A percentile compares a stretch with the other conserved stretches of the same genome.
These are phyloP conservation scores for Maudiozyma turicensis DNA, from an alignment of 805 yeast species.

Conservation along the genomic window DNA sequence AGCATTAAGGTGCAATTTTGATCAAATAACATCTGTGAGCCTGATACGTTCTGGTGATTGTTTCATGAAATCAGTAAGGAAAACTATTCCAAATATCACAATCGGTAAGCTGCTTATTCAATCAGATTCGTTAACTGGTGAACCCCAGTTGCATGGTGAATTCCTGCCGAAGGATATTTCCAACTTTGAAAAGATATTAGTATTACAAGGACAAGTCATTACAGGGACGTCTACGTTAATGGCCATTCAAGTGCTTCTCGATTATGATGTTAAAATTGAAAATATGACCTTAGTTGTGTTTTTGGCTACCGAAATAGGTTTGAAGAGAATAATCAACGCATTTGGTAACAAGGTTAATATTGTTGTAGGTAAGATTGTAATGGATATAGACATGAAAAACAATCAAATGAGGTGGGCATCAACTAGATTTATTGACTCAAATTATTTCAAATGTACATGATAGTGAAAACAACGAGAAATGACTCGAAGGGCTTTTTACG, in stretches of 20 bases:
- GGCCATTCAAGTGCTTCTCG: conserved; percentile 83
- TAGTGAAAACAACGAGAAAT: background rate
- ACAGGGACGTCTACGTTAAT: conserved; percentile 91
- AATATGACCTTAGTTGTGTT: conserved; percentile 63
- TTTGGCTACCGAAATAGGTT: conserved; percentile 69
- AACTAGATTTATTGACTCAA: conserved; percentile 60
- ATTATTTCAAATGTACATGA: conserved; percentile 54
- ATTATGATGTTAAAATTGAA: conserved; percentile 56
- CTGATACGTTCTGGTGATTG: conserved; percentile 90
- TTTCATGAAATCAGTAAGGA: conserved; percentile 68
- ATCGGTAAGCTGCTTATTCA: conserved; percentile 82
- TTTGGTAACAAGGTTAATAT: conserved; percentile 55
- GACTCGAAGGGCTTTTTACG: too few species aligned
- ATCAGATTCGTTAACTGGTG: conserved; percentile 83
- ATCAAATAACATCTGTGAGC: conserved; percentile 60
- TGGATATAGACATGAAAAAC: conserved; percentile 35
- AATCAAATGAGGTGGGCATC: conserved; percentile 47
- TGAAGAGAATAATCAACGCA: conserved; percentile 62
- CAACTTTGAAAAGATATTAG: conserved; percentile 38
- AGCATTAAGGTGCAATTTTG: conserved; percentile 26
- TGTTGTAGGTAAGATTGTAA: conserved; percentile 59
- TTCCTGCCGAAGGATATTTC: conserved; percentile 44
- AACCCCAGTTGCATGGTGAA: conserved; percentile 84
- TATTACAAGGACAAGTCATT: conserved; percentile 80
- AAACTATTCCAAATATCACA: conserved; percentile 65